Evolutionary conservation across 495 filamentous ascomycete genomes (phyloP), one percentile per base, ranked within the genome.

Genomic region (Saxispiralis lemnorum): DNA sequence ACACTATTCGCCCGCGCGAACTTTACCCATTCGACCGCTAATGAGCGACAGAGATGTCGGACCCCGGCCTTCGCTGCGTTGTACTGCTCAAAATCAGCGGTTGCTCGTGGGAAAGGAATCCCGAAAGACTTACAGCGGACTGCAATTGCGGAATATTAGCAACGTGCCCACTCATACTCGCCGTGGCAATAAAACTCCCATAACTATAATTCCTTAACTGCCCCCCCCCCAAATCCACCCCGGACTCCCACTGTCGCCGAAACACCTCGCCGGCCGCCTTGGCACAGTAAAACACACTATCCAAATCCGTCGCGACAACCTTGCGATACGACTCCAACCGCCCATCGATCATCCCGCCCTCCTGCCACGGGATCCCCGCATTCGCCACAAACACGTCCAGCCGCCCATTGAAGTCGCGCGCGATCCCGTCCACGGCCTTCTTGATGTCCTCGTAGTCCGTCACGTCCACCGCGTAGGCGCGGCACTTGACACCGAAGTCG

Each of bases 91-190:
- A n/a, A 13, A 15, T 35, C 15, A 38, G 31, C 15, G 19, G 7
- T 4, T 44, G 30, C 9, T 41, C 13, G 28, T 30, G 18, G 36
- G 20, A 41, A 31, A 30, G 20, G 6, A 30, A 35, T 10, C 11
- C 36, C 36, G 11, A 38, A 16, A 40, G 6, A 43, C 38, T 31
- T 21, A 39, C 37, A 11, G 53, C 50, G 1, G 42, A 70, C 60
- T 93, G 86, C 49, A 84, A 56, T 63, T 93, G 84, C 13, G 87
- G 86, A 43, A 87, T 73, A 54, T 93, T 93, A 53, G 77, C 81
- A 51, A 93, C 82, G 59, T 88, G 83, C 2, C 79, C 83, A 58
- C 73, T 79, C 73, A 88, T 88, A 51, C 74, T 80, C 2, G 83
- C 72, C 6, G 83, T 89, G 17, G 78, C 72, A 55, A 88, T 71